Evolutionary conservation across 208 protist species (phyloP), one percentile per base, ranked within the genome.

Genomic region (Acanthamoeba triangularis): DNA sequence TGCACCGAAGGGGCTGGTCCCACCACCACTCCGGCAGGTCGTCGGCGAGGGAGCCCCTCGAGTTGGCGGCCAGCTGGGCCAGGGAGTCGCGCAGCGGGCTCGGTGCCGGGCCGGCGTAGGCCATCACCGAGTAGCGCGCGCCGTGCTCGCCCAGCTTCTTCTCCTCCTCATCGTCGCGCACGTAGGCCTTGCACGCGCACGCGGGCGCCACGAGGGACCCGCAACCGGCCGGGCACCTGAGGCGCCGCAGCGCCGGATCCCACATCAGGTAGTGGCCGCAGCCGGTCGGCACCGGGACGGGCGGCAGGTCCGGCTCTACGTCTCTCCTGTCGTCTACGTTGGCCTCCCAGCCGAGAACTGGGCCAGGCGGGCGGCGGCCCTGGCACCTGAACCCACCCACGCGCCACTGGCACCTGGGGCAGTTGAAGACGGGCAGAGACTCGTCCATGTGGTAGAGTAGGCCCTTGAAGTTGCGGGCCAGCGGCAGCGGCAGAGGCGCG

Each of bases 301-400:
- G 76, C 8, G 76, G 76, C 30, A n/a, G n/a, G n/a, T n/a, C n/a
- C n/a, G 28, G 23, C 28, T 25, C 76, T 85, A 47, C 44, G 10
- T 85, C 76, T 10, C 1, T 1, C 47, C 14, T 30, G 35, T 33
- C 30, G 35, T 54, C 76, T 14, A 2, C 44, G 8, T 14, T 3
- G 8, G 1, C 2, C 16, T 47, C 47, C 76, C 76, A 85, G 1
- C 47, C 44, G 76, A 3, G 76, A 16, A 85, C 76, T 1, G 6
- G 35, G 47, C 30, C 28, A 3, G 76, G 76, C 3, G 76, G 76
- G 1, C 76, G 76, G 47, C 23, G 44, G 7, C 76, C 76, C 44
- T 85, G 76, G 76, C 76, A 85, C 44, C 28, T 47, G 47, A 85
- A 85, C 18, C 76, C 76, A 18, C 76, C 76, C 1, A 85, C 76